These are phyloP conservation scores for Aspergillus bombycis DNA, from an alignment of 2,329 filamentous ascomycete genomes.

Conservation along the genomic window DNA sequence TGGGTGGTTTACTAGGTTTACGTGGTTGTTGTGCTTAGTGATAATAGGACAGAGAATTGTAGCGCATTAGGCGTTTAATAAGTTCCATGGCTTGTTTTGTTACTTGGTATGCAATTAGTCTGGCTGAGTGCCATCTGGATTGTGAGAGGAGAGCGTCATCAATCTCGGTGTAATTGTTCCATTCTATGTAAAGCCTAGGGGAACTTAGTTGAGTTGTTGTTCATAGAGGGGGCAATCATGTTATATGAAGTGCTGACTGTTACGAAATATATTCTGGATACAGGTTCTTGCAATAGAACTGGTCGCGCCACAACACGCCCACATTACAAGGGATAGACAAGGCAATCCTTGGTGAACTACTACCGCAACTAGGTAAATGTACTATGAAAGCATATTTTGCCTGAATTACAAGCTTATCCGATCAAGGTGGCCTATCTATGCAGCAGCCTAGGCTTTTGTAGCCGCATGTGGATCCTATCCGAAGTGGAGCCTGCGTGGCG, in stretches of 20 bases:
- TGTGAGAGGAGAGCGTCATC: neutral
- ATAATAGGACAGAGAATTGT: neutral
- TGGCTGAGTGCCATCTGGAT: neutral
- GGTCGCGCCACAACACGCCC: neutral
- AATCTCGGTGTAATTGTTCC: neutral
- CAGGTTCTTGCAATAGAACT: neutral
- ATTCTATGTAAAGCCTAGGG: neutral
- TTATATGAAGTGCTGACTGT: neutral
- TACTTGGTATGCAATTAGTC: neutral
- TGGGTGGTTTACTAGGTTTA: neutral
- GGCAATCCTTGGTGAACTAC: neutral
- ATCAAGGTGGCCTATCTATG: neutral
- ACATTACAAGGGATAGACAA: neutral
- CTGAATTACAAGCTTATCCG: neutral
- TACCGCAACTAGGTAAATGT: neutral
- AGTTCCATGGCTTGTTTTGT: neutral
- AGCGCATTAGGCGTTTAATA: neutral
- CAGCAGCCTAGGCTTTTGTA: neutral
- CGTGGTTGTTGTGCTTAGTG: neutral
- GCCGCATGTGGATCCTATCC: conserved; percentile 1
- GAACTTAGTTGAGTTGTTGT: neutral
- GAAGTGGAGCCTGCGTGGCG: neutral
- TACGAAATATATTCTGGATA: neutral
- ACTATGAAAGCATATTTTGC: neutral
- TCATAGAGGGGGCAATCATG: no score